These are phyloP conservation scores for Mucor irregularis DNA, from an alignment of 371 early-diverging fungal species.

Conservation along the genomic window DNA sequence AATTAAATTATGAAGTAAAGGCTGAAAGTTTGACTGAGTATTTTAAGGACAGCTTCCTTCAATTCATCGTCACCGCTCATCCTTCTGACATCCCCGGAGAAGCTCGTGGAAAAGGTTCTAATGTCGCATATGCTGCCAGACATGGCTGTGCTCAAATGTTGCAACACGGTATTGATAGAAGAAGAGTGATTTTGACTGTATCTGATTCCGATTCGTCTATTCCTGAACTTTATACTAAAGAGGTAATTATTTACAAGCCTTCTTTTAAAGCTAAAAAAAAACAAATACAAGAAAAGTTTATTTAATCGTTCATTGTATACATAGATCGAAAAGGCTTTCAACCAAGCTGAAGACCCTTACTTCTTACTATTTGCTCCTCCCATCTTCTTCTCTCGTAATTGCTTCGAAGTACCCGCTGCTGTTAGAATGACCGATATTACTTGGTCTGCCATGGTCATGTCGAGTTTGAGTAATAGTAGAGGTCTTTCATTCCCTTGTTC, in stretches of 20 bases:
- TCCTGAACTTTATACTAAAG: slow-evolving; percentile 56
- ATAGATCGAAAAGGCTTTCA: slow-evolving; percentile 30
- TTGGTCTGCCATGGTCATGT: slow-evolving; percentile 72
- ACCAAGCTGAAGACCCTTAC: slow-evolving; percentile 33
- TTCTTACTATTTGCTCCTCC: slow-evolving; percentile 61
- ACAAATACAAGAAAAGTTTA: background rate
- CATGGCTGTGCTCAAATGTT: slow-evolving; percentile 27
- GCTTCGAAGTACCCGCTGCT: slow-evolving; percentile 64
- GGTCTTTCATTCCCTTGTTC: slow-evolving; percentile 70
- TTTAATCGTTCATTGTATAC: background rate
- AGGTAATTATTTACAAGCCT: slow-evolving; percentile 11
- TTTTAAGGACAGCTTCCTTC: slow-evolving; percentile 60
- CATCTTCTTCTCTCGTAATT: slow-evolving; percentile 70
- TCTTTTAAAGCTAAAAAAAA: background rate
- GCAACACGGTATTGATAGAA: slow-evolving; percentile 31
- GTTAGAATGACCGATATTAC: slow-evolving; percentile 70
- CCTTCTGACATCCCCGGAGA: slow-evolving; percentile 65
- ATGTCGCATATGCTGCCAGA: slow-evolving; percentile 68
- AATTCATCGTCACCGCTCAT: slow-evolving; percentile 69
- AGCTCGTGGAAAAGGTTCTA: slow-evolving; percentile 69
- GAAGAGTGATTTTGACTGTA: slow-evolving; percentile 60
- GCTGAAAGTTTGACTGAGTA: slow-evolving; percentile 48
- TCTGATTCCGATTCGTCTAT: slow-evolving; percentile 73
- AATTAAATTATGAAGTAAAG: slow-evolving; percentile 54
- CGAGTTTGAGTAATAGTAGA: slow-evolving; percentile 60